phyloP scores from a whole-genome alignment of 2,329 filamentous ascomycete species.

The Neonectria magnoliae region DNA sequence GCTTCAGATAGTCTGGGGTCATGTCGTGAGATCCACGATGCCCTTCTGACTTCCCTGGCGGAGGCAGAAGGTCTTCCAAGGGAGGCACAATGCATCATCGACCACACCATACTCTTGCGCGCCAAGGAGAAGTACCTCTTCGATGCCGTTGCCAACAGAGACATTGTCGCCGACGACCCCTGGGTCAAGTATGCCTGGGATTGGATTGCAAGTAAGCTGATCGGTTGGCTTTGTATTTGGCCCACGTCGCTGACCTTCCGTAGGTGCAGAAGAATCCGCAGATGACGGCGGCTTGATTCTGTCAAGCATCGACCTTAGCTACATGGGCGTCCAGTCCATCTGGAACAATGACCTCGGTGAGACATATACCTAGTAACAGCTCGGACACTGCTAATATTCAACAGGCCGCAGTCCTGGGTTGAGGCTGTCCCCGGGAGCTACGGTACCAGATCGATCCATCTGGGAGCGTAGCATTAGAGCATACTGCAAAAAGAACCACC shows the following conservation, averaged over 20 bases:
- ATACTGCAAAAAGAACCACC: slow-evolving; percentile 70
- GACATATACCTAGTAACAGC: slow-evolving; percentile 21
- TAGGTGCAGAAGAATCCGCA: slow-evolving; percentile 71
- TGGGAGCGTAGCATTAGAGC: slow-evolving; percentile 72
- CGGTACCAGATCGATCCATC: slow-evolving; percentile 58
- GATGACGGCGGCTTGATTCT: slow-evolving; percentile 76
- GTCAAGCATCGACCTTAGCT: slow-evolving; percentile 76
- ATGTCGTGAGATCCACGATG: slow-evolving; percentile 68
- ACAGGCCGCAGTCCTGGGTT: slow-evolving; percentile 59
- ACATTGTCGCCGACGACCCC: slow-evolving; percentile 75
- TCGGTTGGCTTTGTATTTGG: neutral
- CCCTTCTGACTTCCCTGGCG: slow-evolving; percentile 57
- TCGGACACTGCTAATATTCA: slow-evolving; percentile 15
- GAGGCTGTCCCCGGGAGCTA: slow-evolving; percentile 57
- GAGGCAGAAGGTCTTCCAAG: slow-evolving; percentile 59
- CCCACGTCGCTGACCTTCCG: slow-evolving; percentile 28
- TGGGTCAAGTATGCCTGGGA: slow-evolving; percentile 85
- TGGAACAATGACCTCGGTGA: slow-evolving; percentile 76
- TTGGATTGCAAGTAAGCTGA: slow-evolving; percentile 71
- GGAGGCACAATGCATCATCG: slow-evolving; percentile 62
- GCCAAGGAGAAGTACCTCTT: slow-evolving; percentile 72
- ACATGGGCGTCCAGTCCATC: slow-evolving; percentile 76
- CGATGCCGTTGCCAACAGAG: slow-evolving; percentile 71
- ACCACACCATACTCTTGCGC: slow-evolving; percentile 68
- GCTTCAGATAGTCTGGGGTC: slow-evolving; percentile 55